phyloP scores from a whole-genome alignment of 148 eudicot species.

The Cornus kousa region DNA sequence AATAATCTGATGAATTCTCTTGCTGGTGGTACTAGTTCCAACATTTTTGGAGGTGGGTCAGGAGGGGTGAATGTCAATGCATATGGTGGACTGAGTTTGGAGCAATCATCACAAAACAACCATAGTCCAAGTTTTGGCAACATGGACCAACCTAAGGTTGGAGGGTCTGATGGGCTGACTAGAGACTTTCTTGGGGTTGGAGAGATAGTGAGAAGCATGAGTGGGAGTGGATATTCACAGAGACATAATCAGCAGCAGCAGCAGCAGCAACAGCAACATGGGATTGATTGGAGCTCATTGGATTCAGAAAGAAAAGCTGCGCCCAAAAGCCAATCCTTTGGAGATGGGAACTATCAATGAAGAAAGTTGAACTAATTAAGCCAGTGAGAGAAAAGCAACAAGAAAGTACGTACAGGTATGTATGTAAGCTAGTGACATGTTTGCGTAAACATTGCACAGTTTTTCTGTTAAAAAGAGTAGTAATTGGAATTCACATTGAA shows the following conservation, averaged over 20 bases:
- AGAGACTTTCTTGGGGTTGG: slow-evolving; percentile 70
- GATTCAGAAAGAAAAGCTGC: slow-evolving; percentile 20
- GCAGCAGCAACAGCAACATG: not conserved
- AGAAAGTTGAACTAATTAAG: not conserved
- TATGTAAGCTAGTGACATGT: not conserved
- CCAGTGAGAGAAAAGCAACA: not conserved
- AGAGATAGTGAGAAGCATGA: slow-evolving; percentile 56
- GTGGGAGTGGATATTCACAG: slow-evolving; percentile 30
- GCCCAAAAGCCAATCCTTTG: slow-evolving; percentile 21
- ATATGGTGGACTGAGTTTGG: not conserved
- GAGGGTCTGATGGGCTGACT: slow-evolving; percentile 44
- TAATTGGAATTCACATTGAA: not conserved
- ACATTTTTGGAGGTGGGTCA: slow-evolving; percentile 16
- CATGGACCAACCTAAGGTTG: slow-evolving; percentile 6
- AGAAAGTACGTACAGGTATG: not conserved
- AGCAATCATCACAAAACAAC: not conserved
- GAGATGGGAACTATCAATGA: slow-evolving; percentile 13
- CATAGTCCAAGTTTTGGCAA: not conserved
- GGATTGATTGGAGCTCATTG: slow-evolving; percentile 14
- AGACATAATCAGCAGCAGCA: not conserved
- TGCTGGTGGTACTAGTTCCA: slow-evolving; percentile 1
- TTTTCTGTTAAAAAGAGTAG: not conserved
- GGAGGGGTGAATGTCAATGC: not conserved
- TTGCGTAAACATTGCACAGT: not conserved
- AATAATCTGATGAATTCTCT: slow-evolving; percentile 46